phyloP scores from a whole-genome alignment of 106 monocot genomes.

The Allium cepa region DNA sequence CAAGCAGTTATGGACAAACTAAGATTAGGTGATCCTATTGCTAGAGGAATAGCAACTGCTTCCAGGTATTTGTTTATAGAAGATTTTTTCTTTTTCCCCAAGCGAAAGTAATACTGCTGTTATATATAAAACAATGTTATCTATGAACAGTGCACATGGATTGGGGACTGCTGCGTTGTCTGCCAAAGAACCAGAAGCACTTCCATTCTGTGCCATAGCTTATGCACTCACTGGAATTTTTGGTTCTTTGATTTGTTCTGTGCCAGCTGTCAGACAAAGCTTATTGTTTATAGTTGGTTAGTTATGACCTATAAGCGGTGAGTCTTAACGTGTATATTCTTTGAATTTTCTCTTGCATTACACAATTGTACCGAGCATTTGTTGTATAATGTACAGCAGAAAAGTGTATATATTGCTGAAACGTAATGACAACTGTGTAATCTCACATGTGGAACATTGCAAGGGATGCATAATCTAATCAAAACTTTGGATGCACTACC shows the following conservation, averaged over 20 bases:
- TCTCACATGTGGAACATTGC: no score
- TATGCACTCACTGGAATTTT: slow-evolving; percentile 85
- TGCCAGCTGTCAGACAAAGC: slow-evolving; percentile 83
- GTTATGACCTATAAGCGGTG: no score
- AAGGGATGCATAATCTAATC: no score
- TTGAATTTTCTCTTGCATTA: no score
- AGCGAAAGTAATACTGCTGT: no score
- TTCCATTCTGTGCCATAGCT: slow-evolving; percentile 97
- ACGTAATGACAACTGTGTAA: no score
- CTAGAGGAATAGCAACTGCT: slow-evolving; percentile 96
- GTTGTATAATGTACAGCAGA: no score
- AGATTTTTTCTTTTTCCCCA: neutral
- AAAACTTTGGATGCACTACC: no score
- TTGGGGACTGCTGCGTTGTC: slow-evolving; percentile 94
- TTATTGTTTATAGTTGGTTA: slow-evolving; percentile 59
- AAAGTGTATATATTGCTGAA: no score
- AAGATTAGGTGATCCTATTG: slow-evolving; percentile 75
- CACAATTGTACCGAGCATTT: no score
- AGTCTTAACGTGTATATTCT: no score
- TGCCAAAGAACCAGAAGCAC: slow-evolving; percentile 94
- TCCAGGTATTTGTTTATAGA: slow-evolving; percentile 52
- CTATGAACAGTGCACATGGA: slow-evolving; percentile 84
- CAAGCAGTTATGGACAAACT: slow-evolving; percentile 89
- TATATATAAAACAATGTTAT: neutral
- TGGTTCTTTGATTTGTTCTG: slow-evolving; percentile 82